phyloP scores from a whole-genome alignment of 148 eudicot genomes.

The Gaultheria prostrata region DNA sequence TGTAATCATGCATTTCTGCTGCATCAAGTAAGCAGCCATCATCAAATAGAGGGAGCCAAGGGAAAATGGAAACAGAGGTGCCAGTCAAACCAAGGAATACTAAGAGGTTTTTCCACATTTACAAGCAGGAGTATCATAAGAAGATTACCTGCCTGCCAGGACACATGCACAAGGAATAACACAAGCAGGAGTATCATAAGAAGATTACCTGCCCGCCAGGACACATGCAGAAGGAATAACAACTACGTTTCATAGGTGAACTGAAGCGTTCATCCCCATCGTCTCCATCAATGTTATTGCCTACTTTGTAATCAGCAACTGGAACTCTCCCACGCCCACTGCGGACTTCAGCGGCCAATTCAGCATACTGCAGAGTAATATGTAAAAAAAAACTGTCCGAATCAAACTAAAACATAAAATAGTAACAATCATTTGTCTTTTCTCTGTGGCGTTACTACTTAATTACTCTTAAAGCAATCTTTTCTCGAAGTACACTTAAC shows the following conservation, averaged over 20 bases:
- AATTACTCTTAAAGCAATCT: neutral
- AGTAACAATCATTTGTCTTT: neutral
- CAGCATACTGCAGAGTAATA: slow-evolving; percentile 62
- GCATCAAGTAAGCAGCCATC: neutral
- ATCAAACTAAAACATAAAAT: neutral
- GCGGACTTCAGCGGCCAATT: slow-evolving; percentile 73
- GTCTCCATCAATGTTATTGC: slow-evolving; percentile 48
- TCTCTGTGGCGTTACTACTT: neutral
- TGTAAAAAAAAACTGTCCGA: neutral
- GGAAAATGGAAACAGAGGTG: neutral
- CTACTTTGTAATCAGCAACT: slow-evolving; percentile 95
- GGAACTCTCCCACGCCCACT: slow-evolving; percentile 94
- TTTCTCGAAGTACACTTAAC: neutral
- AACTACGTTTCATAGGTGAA: slow-evolving; percentile 48
- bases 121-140: neutral
- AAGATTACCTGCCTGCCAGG: slow-evolving; percentile 94
- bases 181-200: neutral
- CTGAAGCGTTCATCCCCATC: slow-evolving; percentile 21
- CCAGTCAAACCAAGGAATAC: neutral
- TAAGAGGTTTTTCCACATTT: neutral
- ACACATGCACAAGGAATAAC: slow-evolving; percentile 99
- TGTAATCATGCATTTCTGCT: neutral
- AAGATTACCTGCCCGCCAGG: slow-evolving; percentile 95
- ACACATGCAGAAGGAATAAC: slow-evolving; percentile 99
- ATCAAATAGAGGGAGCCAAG: neutral